Base-by-base conservation (phyloP, 495 filamentous ascomycete species). In the Trichocladium uniseriatum region DNA sequence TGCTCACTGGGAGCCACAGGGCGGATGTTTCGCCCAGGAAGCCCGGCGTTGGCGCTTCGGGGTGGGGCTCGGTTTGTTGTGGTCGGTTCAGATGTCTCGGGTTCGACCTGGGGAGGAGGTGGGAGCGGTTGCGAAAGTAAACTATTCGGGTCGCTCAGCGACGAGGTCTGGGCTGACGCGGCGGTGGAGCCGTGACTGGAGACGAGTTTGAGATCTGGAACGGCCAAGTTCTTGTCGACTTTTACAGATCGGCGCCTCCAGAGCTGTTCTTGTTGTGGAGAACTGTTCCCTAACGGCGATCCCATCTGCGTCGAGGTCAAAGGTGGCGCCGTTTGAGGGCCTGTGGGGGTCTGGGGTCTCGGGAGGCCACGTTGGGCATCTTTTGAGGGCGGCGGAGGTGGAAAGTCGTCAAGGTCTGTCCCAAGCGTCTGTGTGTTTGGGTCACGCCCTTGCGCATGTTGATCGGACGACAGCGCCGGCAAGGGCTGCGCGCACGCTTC, bases 211-310 rank as follows among this genome's bases (percentile, higher is more conserved):
- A 75, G 70, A 34, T 69, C 67, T 1, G 69, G 58, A 13, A 74
- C 60, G 16, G 64, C 62, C 20, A 71, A 41, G 46, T 53, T 67
- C 31, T 60, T 60, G 34, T 75, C 70, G 38, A 55, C 59, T 54
- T 61, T 72, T 10, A 66, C 52, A 19, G 72, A 74, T 49, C 69
- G 62, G n/a, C 72, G 63, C 31, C 66, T 62, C 71, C 71, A 73
- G 37, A 75, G 66, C 41, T 72, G 61, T 13, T 56, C 64, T 24
- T 63, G 57, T 20, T 55, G 65, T 8, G 71, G 64, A 24, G 66
- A 64, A n/a, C 35, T 49, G 34, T 55, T 46, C 7, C 28, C 27
- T 37, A 52, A 39, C 15, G 52, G 48, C 15, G 54, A 49, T 48
- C 53, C 28, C 14, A 37, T 38, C 10, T 40, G 54, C 41, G 46